These are phyloP conservation scores for Panicum virgatum DNA, from an alignment of 202 grass and related monocot species.

Conservation along the genomic window DNA sequence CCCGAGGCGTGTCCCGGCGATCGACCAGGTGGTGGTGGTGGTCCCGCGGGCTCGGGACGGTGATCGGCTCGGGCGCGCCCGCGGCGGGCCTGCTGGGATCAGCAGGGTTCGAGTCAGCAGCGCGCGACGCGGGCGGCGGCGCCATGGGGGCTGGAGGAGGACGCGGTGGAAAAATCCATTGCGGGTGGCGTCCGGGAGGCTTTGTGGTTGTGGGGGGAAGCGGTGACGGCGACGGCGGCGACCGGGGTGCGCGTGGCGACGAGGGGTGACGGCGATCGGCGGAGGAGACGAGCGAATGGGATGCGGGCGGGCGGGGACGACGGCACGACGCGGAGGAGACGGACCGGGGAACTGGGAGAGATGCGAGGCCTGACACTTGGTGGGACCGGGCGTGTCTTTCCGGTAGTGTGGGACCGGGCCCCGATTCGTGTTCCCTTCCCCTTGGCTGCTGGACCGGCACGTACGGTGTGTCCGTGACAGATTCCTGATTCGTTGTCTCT, in stretches of 20 bases:
- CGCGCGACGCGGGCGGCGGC: constrained; percentile 7
- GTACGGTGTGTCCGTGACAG: too few relatives aligned
- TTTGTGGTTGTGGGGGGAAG: constrained; percentile 4
- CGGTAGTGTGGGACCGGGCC: background rate
- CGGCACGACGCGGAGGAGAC: background rate
- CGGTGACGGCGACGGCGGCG: constrained; percentile 11
- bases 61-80: constrained; percentile 19
- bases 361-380: constrained; percentile 31
- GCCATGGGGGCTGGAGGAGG: constrained; percentile 33
- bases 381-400: constrained; percentile 8
- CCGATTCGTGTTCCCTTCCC: background rate
- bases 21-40: constrained; percentile 37
- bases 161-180: constrained; percentile 22
- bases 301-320: background rate
- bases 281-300: constrained; percentile 6
- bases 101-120: background rate
- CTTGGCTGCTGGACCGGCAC: background rate
- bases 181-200: background rate
- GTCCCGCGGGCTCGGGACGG: background rate
- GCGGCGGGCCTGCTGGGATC: background rate
- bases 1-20: constrained; percentile 42
- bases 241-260: background rate
- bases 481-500: too few relatives aligned
- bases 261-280: constrained; percentile 37
- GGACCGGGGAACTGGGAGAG: constrained; percentile 8